Evolutionary conservation across 768 basidiomycete genomes (phyloP).

Genomic region (Mycena epipterygia): DNA sequence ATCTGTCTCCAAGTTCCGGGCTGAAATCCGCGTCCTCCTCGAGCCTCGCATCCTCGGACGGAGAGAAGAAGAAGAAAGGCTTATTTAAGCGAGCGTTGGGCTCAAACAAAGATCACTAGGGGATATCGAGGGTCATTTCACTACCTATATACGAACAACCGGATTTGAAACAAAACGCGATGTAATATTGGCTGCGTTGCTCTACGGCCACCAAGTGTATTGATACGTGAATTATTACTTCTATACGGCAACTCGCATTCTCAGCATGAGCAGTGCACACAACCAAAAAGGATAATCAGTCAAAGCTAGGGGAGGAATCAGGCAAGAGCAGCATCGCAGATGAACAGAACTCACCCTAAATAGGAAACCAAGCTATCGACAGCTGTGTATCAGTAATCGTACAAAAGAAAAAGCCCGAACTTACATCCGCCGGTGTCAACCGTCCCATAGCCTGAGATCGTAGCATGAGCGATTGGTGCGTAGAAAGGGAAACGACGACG

Average conservation of each 20-base stretch:
- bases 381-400: conserved; percentile 28
- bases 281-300: background rate
- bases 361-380: conserved; percentile 64
- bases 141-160: background rate
- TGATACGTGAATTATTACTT: conserved; percentile 6
- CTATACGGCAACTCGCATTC: background rate
- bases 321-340: background rate
- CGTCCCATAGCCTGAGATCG: conserved; percentile 87
- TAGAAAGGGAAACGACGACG: conserved; percentile 35
- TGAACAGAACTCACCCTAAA: conserved; percentile 60
- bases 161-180: background rate
- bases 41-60: conserved; percentile 41
- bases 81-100: conserved; percentile 20
- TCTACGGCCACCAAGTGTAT: no score
- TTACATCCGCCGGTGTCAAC: conserved; percentile 86
- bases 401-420: conserved; percentile 36
- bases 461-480: conserved; percentile 25
- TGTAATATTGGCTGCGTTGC: no score
- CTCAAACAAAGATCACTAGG: background rate
- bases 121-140: no score
- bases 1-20: conserved; percentile 29
- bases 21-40: conserved; percentile 41
- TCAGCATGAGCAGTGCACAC: no score
- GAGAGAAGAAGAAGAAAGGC: conserved; percentile 45
- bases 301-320: conserved; percentile 18